Evolutionary conservation across 2,329 filamentous ascomycete species (phyloP), one percentile per base, ranked within the genome.

Genomic region (Alternaria hordeiaustralica): DNA sequence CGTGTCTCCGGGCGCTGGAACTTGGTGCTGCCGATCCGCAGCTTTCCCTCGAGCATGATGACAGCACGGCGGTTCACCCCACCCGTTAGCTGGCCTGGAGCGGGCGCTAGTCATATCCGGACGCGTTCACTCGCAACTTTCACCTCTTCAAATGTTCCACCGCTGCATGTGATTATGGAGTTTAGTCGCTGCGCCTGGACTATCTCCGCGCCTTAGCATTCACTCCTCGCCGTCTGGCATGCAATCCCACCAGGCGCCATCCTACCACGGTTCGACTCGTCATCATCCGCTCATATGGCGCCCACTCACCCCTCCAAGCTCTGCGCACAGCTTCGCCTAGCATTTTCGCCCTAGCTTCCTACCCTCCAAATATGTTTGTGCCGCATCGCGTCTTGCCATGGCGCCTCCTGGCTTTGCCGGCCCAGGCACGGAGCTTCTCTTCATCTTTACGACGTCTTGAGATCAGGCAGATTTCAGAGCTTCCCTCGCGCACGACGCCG

Each of bases 401-500:
- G 71, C 68, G 72, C 54, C 63, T 62, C 47, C 26, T 64, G 55
- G 69, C 26, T 20, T 50, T 58, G 7, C 63, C 62, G 7, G 10
- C 59, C 5, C 70, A 55, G 7, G 26, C 61, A 3, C 71, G 74
- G 5, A 50, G 9, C 60, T 77, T 80, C 62, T 77, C 77, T 9
- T 71, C 74, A 3, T 75, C 73, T 25, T 30, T 60, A 13, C 53
- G 46, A n/a, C 66, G 64, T 9, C 63, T 36, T n/a, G 64, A 71
- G 11, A 74, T 80, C 61, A 72, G 68, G 59, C 67, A 63, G 61
- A 69, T 80, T 55, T 63, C 71, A 8, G 74, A 76, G 53, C 78
- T 81, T 12, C 78, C 78, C 45, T 41, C 71, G 57, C 77, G 79
- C 58, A 75, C 72, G 26, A 70, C 53, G 43, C 78, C 79, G 3